Evolutionary conservation across 331 rosid genomes (phyloP).

Genomic region (Telfairia occidentalis): DNA sequence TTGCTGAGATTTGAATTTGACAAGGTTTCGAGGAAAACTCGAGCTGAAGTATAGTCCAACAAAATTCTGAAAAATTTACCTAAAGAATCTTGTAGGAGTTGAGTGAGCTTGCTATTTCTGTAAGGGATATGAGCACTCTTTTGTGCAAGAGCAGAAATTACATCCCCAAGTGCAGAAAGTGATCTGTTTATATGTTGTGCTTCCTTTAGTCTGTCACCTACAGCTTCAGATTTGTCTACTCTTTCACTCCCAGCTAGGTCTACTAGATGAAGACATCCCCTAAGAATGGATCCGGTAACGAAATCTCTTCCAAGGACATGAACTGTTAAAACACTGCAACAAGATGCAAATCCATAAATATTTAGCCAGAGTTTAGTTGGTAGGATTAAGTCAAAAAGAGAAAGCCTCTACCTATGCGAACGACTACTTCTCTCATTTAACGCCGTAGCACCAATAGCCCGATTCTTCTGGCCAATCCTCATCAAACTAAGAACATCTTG

Average conservation of each 20-base stretch:
- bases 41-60: background rate
- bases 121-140: constrained; percentile 87
- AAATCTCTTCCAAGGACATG: constrained; percentile 80
- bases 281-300: constrained; percentile 59
- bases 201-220: constrained; percentile 91
- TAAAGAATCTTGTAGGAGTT: constrained; percentile 90
- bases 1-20: background rate
- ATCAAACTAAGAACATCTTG: constrained; percentile 82
- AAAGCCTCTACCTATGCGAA: constrained; percentile 59
- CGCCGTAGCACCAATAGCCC: constrained; percentile 97
- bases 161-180: constrained; percentile 99
- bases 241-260: constrained; percentile 99
- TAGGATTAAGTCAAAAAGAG: background rate
- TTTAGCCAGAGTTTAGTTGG: background rate
- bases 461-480: constrained; percentile 80
- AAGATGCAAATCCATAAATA: background rate
- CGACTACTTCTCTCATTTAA: constrained; percentile 95
- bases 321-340: constrained; percentile 71
- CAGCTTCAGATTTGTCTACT: constrained; percentile 96
- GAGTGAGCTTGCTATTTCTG: constrained; percentile 95
- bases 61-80: constrained; percentile 30
- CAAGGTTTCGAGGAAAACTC: background rate
- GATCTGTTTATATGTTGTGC: constrained; percentile 95
- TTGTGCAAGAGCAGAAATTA: constrained; percentile 92
- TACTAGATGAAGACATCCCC: constrained; percentile 97